Evolutionary conservation across 768 basidiomycete species (phyloP).

Genomic region (Suillus subaureus): DNA sequence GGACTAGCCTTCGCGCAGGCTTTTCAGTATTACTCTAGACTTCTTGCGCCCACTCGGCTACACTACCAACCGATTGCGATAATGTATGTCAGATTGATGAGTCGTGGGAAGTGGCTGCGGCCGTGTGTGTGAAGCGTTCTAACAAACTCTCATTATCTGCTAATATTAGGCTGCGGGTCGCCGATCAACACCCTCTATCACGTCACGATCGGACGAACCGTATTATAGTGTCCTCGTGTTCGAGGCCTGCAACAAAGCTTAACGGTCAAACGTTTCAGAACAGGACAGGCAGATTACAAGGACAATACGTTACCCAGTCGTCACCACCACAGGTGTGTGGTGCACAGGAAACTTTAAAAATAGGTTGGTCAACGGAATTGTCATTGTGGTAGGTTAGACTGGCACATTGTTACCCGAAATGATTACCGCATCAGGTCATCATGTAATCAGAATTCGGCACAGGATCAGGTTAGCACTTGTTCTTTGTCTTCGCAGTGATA

Average conservation of each 20-base stretch:
- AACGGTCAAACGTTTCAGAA: slow-evolving; percentile 1
- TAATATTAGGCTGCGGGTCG: neutral
- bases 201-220: neutral
- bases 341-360: neutral
- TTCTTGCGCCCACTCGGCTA: neutral
- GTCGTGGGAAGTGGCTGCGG: neutral
- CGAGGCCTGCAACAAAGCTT: neutral
- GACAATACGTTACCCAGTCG: neutral
- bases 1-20: neutral
- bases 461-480: neutral
- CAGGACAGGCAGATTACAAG: neutral
- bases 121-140: neutral
- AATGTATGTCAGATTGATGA: neutral
- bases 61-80: neutral
- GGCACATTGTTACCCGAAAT: neutral
- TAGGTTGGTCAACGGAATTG: neutral
- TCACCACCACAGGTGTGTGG: neutral
- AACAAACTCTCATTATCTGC: neutral
- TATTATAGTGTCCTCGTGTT: neutral
- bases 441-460: neutral
- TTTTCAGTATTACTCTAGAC: neutral
- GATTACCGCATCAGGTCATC: too few relatives aligned
- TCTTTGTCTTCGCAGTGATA: neutral
- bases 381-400: neutral
- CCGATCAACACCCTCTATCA: neutral